These are phyloP conservation scores for Yamadazyma paraphyllophila DNA, from an alignment of 805 yeast species.

Conservation along the genomic window DNA sequence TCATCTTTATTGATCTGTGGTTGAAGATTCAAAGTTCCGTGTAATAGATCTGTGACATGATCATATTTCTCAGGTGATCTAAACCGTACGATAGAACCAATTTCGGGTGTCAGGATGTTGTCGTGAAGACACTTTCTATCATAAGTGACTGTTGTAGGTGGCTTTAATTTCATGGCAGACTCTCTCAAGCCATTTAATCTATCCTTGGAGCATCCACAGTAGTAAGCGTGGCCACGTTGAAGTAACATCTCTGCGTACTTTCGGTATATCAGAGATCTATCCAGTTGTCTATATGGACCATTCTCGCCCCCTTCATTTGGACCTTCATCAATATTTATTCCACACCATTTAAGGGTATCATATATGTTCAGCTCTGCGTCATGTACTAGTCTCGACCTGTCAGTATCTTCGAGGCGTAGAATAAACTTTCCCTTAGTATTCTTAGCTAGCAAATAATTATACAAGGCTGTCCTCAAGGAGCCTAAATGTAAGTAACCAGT, in stretches of 20 bases:
- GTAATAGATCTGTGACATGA: constrained; percentile 66
- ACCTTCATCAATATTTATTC: constrained; percentile 77
- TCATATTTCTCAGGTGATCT: constrained; percentile 74
- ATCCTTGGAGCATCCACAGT: constrained; percentile 83
- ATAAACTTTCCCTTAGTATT: constrained; percentile 79
- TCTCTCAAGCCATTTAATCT: constrained; percentile 65
- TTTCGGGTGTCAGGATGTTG: background rate
- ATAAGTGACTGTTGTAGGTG: constrained; percentile 90
- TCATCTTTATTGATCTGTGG: constrained; percentile 73
- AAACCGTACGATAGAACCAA: constrained; percentile 54
- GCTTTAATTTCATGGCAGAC: constrained; percentile 69
- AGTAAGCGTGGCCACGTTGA: constrained; percentile 70
- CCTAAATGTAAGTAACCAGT: constrained; percentile 95
- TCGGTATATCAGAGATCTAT: constrained; percentile 64
- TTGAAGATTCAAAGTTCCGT: constrained; percentile 73
- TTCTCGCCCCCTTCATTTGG: constrained; percentile 56
- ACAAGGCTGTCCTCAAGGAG: constrained; percentile 87
- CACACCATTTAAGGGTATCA: constrained; percentile 75
- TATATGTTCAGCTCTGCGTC: constrained; percentile 85
- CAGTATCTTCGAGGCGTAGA: constrained; percentile 90
- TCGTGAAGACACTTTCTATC: constrained; percentile 73
- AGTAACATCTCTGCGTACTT: constrained; percentile 57
- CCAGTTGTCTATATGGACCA: constrained; percentile 87
- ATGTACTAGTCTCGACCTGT: constrained; percentile 68
- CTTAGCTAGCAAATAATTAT: constrained; percentile 79